Percentiles rank a stretch among this genome's conserved stretches.
Evolutionary conservation across 345 rosid species (phyloP).

Genomic region (thale cress (Arabidopsis thaliana)): DNA sequence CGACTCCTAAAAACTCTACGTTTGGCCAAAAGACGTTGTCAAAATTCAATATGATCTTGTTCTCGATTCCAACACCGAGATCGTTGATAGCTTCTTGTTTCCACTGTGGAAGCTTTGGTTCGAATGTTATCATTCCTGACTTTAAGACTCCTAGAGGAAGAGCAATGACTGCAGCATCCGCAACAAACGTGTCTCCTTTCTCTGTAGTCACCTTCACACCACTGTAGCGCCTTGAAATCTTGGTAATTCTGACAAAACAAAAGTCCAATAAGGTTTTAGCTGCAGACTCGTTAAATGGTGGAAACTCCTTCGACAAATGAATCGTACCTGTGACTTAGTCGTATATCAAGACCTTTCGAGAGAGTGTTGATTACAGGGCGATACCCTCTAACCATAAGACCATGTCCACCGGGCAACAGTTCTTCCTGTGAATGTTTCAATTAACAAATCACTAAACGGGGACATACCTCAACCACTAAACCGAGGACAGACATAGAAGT

Average conservation of each 20-base stretch:
- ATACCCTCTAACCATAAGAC: constrained; percentile 97
- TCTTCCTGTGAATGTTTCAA: constrained; percentile 63
- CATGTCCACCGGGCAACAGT: constrained; percentile 95
- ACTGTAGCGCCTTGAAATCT: constrained; percentile 61
- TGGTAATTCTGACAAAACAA: constrained; percentile 61
- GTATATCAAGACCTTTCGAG: constrained; percentile 92
- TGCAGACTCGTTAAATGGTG: neutral
- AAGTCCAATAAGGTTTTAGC: constrained; percentile 18
- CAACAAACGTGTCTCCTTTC: constrained; percentile 65
- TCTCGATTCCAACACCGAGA: constrained; percentile 95
- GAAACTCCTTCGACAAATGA: neutral
- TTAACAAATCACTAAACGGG: neutral
- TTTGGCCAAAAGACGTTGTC: constrained; percentile 97
- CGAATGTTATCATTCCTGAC: constrained; percentile 66
- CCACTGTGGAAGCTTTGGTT: constrained; percentile 92
- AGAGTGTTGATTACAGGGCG: constrained; percentile 94
- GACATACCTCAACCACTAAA: constrained; percentile 22
- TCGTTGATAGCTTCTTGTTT: constrained; percentile 88
- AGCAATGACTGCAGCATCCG: constrained; percentile 84
- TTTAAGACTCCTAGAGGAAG: constrained; percentile 96
- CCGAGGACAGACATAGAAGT: neutral
- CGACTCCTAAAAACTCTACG: constrained; percentile 97
- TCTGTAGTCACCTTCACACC: constrained; percentile 88
- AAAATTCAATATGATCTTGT: constrained; percentile 82
- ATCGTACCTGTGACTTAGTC: constrained; percentile 72